Evolutionary conservation across 2,329 filamentous ascomycete species (phyloP).

Genomic region (Aspergillus hiratsukae): DNA sequence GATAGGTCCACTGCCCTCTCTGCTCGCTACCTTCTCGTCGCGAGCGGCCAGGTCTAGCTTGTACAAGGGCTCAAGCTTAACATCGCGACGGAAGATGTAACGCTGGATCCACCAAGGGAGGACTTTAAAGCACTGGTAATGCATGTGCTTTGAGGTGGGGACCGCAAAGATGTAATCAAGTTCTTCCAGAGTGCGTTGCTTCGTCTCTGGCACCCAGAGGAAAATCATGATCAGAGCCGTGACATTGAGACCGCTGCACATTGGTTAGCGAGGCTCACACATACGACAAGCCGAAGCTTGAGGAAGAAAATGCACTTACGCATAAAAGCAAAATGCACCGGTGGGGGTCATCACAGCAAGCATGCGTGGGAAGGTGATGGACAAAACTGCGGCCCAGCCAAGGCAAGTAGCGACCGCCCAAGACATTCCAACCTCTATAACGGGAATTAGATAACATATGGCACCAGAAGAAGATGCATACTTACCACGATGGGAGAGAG

Average conservation of each 20-base stretch:
- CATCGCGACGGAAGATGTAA: slow-evolving; percentile 50
- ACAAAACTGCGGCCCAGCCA: slow-evolving; percentile 48
- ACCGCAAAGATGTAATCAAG: slow-evolving; percentile 58
- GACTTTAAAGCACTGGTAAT: slow-evolving; percentile 54
- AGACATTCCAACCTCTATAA: slow-evolving; percentile 45
- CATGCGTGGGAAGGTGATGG: slow-evolving; percentile 48
- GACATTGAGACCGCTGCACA: slow-evolving; percentile 51
- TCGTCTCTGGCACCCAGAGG: slow-evolving; percentile 56
- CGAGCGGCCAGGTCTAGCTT: slow-evolving; percentile 36
- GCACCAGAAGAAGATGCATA: slow-evolving; percentile 12
- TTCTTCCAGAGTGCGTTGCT: slow-evolving; percentile 52
- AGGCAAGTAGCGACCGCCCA: slow-evolving; percentile 43
- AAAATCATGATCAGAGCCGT: slow-evolving; percentile 61
- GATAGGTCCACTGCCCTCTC: not conserved
- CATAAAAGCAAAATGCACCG: slow-evolving; percentile 59
- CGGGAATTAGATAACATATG: slow-evolving; percentile 20
- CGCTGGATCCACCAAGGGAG: slow-evolving; percentile 60
- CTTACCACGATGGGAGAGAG: slow-evolving; percentile 50
- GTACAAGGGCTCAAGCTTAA: slow-evolving; percentile 49
- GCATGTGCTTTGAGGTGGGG: slow-evolving; percentile 53
- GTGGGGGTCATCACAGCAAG: slow-evolving; percentile 46
- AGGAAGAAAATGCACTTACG: slow-evolving; percentile 24
- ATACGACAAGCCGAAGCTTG: not conserved
- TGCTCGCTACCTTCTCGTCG: not conserved
- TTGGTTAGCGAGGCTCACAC: not conserved